These are phyloP conservation scores for Phaeosphaeriaceae sp. DNA, from an alignment of 2,329 filamentous ascomycete genomes.

Conservation along the genomic window DNA sequence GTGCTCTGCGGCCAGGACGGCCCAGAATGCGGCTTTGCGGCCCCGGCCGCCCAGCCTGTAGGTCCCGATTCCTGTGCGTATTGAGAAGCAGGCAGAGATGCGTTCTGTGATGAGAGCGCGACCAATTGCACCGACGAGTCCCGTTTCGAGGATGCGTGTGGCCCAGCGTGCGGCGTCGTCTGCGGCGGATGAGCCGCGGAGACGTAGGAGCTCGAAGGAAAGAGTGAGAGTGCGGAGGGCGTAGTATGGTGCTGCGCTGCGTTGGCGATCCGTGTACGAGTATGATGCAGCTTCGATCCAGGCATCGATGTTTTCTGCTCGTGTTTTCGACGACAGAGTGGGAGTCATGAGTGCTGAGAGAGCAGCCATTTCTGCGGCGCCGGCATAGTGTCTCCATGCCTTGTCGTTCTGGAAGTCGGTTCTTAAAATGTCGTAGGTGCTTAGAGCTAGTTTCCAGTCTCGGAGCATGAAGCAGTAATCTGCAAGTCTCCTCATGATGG, in stretches of 20 bases:
- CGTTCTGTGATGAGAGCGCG: constrained; percentile 86
- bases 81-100: constrained; percentile 81
- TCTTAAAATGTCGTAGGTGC: constrained; percentile 87
- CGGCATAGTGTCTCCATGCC: constrained; percentile 94
- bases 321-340: constrained; percentile 73
- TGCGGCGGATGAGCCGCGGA: constrained; percentile 78
- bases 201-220: constrained; percentile 79
- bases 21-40: constrained; percentile 90
- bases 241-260: constrained; percentile 79
- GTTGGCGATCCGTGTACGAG: constrained; percentile 76
- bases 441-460: constrained; percentile 91
- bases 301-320: constrained; percentile 80
- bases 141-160: constrained; percentile 74
- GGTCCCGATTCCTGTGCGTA: constrained; percentile 70
- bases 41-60: constrained; percentile 73
- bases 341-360: constrained; percentile 81
- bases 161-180: constrained; percentile 91
- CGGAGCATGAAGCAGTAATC: constrained; percentile 97
- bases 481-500: constrained; percentile 88
- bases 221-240: constrained; percentile 79
- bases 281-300: constrained; percentile 91
- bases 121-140: constrained; percentile 74
- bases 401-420: constrained; percentile 94
- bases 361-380: constrained; percentile 93
- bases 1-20: constrained; percentile 78